Conservation (phyloP, 1,284 basidiomycete genomes). For the Malassezia pachydermatis region DNA sequence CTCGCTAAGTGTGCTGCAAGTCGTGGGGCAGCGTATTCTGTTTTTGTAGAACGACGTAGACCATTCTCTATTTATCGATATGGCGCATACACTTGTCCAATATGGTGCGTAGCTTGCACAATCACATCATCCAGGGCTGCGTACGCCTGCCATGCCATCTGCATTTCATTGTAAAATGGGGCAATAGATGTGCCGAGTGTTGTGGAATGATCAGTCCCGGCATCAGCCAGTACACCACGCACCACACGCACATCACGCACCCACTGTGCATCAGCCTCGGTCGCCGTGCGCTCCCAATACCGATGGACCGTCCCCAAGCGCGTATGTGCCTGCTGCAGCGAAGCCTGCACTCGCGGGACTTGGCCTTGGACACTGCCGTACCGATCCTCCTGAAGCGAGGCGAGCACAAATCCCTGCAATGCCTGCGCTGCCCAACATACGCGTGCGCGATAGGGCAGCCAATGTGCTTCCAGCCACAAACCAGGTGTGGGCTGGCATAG, state of each 20-base stretch:
- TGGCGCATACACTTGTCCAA: constrained; percentile 9
- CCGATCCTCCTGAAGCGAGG: constrained; percentile 27
- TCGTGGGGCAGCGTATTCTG: constrained; percentile 23
- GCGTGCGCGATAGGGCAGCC: constrained; percentile 14
- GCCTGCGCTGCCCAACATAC: constrained; percentile 15
- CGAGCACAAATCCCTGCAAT: constrained; percentile 22
- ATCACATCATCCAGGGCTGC: constrained; percentile 1
- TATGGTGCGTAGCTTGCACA: not conserved
- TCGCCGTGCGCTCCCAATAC: constrained; percentile 3
- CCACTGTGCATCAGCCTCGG: constrained; percentile 11
- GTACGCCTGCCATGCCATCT: constrained; percentile 11
- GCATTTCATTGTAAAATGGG: constrained; percentile 14
- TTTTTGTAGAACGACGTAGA: constrained; percentile 27
- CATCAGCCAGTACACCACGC: constrained; percentile 11
- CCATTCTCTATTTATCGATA: too few species aligned
- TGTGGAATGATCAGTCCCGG: constrained; percentile 5
- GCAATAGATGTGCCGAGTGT: constrained; percentile 13
- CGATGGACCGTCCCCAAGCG: constrained; percentile 7
- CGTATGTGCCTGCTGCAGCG: constrained; percentile 7
- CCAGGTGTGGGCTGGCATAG: constrained; percentile 17
- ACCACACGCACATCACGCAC: constrained; percentile 11
- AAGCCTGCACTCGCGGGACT: constrained; percentile 15
- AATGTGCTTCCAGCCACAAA: constrained; percentile 7
- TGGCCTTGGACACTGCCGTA: constrained; percentile 33
- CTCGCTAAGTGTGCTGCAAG: constrained; percentile 25